Evolutionary conservation across 2,329 filamentous ascomycete species (phyloP).

Genomic region (Aspergillus sp.): DNA sequence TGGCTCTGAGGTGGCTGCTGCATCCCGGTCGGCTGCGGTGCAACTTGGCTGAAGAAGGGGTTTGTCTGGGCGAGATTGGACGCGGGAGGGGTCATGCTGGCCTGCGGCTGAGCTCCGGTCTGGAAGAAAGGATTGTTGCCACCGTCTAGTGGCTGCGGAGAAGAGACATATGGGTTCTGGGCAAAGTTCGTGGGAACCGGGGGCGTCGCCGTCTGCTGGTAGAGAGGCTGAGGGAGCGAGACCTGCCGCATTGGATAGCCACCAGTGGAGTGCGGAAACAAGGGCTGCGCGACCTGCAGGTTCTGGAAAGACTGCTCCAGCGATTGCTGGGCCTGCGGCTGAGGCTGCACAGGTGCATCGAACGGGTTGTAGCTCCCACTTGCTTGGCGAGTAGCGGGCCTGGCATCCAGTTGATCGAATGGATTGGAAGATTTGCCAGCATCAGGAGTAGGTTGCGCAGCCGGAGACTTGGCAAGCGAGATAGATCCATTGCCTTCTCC

Average conservation of each 20-base stretch:
- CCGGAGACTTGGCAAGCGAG: slow-evolving; percentile 59
- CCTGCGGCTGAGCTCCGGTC: slow-evolving; percentile 30
- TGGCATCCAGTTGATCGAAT: slow-evolving; percentile 59
- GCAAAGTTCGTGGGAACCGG: slow-evolving; percentile 40
- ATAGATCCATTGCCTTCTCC: slow-evolving; percentile 64
- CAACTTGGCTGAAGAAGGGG: slow-evolving; percentile 38
- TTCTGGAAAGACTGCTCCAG: slow-evolving; percentile 73
- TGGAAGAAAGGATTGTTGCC: slow-evolving; percentile 50
- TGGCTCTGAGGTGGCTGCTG: slow-evolving; percentile 25
- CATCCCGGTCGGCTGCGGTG: slow-evolving; percentile 24
- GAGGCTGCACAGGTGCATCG: slow-evolving; percentile 44
- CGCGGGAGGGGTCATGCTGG: slow-evolving; percentile 26
- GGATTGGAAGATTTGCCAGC: slow-evolving; percentile 60
- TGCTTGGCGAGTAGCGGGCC: slow-evolving; percentile 33
- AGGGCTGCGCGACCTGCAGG: slow-evolving; percentile 68
- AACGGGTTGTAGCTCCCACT: slow-evolving; percentile 68
- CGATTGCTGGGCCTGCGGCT: slow-evolving; percentile 29
- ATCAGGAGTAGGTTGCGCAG: slow-evolving; percentile 30
- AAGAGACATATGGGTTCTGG: slow-evolving; percentile 37
- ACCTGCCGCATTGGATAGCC: slow-evolving; percentile 52
- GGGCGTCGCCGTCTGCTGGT: slow-evolving; percentile 48
- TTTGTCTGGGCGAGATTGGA: slow-evolving; percentile 30
- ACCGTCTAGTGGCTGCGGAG: slow-evolving; percentile 37
- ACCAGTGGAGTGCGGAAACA: slow-evolving; percentile 77
- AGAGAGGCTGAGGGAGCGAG: slow-evolving; percentile 40